These are phyloP conservation scores for Phytopythium cucurbitacearum DNA, from an alignment of 352 stramenopile species.

Conservation along the genomic window DNA sequence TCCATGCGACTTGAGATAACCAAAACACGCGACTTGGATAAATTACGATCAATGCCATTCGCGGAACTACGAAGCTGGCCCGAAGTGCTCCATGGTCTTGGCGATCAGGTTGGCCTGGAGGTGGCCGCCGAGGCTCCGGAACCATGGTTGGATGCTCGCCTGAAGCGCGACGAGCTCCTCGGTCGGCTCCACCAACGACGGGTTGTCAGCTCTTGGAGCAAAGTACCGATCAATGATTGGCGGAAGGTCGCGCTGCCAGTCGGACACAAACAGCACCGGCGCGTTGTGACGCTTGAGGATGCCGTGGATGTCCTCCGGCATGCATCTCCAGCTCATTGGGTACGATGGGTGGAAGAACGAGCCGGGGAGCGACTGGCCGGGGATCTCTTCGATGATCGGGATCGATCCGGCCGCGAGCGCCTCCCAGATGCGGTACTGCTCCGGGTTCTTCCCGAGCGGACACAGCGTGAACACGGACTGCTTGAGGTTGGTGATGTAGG, in stretches of 20 bases:
- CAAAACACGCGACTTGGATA: not conserved
- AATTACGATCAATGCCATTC: not conserved
- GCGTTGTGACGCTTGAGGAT: slow-evolving; percentile 45
- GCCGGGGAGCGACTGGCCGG: slow-evolving; percentile 28
- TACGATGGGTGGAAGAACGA: slow-evolving; percentile 60
- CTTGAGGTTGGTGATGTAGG: slow-evolving; percentile 52
- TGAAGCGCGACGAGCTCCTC: slow-evolving; percentile 32
- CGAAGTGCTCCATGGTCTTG: slow-evolving; percentile 34
- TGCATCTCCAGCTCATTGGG: slow-evolving; percentile 48
- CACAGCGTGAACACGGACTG: slow-evolving; percentile 60
- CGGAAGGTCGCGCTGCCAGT: slow-evolving; percentile 53
- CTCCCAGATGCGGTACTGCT: slow-evolving; percentile 71
- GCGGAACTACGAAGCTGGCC: not conserved
- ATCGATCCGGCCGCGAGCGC: slow-evolving; percentile 58
- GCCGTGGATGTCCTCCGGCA: slow-evolving; percentile 46
- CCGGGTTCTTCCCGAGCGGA: slow-evolving; percentile 57
- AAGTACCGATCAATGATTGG: slow-evolving; percentile 33
- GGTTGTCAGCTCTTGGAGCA: slow-evolving; percentile 3
- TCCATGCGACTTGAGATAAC: too few species aligned
- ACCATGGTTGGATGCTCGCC: slow-evolving; percentile 29
- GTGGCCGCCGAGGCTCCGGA: slow-evolving; percentile 29
- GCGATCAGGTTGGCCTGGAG: slow-evolving; percentile 37
- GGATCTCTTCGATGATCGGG: slow-evolving; percentile 58
- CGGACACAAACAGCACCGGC: slow-evolving; percentile 49
- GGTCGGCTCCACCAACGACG: slow-evolving; percentile 11